Evolutionary conservation across 257 asterid genomes (phyloP).

Genomic region (Misopates orontium): DNA sequence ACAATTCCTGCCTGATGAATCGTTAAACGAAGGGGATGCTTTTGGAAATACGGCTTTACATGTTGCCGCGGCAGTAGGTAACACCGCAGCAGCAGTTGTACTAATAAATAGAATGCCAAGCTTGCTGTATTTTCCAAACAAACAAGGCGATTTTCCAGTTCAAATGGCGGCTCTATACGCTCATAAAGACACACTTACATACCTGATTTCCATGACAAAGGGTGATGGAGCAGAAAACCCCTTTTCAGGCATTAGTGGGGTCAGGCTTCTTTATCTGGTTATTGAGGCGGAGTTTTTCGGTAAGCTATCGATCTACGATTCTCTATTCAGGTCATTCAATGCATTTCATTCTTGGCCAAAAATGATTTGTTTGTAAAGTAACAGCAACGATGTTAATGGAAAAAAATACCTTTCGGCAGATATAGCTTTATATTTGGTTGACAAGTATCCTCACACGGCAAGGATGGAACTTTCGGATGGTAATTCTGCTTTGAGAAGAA

Average conservation of each 20-base stretch:
- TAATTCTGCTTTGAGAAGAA: not conserved
- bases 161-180: slow-evolving; percentile 3
- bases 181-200: not conserved
- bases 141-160: not conserved
- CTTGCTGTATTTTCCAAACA: not conserved
- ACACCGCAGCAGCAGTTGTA: not conserved
- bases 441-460: slow-evolving; percentile 16
- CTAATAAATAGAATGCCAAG: not conserved
- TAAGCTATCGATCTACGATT: not conserved
- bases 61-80: slow-evolving; percentile 9
- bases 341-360: not conserved
- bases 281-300: slow-evolving; percentile 17
- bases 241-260: not conserved
- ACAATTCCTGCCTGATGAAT: not conserved
- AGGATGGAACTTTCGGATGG: not conserved
- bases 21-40: not conserved
- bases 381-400: no score
- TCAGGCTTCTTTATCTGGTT: not conserved
- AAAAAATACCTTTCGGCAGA: slow-evolving; percentile 19
- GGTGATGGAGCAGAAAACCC: not conserved
- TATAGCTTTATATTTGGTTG: slow-evolving; percentile 23
- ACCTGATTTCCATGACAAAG: slow-evolving; percentile 9
- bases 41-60: slow-evolving; percentile 10
- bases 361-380: no score
- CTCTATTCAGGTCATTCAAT: not conserved